Evolutionary conservation across 768 basidiomycete genomes (phyloP).

Genomic region (Paxillus involutus): DNA sequence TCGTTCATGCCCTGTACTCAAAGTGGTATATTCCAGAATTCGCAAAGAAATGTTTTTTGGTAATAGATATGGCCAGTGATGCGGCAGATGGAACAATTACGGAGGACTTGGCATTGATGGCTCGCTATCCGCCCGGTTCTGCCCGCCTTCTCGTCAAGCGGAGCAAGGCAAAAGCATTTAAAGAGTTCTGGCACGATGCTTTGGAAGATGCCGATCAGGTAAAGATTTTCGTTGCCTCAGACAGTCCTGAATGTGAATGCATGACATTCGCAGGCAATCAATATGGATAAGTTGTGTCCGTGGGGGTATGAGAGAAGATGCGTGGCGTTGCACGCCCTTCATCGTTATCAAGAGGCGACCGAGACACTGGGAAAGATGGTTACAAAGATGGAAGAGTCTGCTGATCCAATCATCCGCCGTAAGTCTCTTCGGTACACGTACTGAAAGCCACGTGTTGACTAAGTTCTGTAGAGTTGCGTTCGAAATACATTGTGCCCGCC

Average conservation of each 20-base stretch:
- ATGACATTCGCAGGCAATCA: not conserved
- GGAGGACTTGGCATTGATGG: not conserved
- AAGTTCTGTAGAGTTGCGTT: not conserved
- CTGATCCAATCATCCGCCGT: not conserved
- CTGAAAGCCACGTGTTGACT: not conserved
- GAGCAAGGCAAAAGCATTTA: conserved; percentile 3
- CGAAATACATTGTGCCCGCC: not conserved
- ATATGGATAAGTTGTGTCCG: not conserved
- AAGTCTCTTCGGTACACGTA: not conserved
- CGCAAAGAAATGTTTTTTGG: not conserved
- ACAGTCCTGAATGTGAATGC: not conserved
- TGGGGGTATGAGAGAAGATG: conserved; percentile 2
- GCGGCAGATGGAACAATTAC: not conserved
- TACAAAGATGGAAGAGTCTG: not conserved
- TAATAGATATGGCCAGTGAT: not conserved
- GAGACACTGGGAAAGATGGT: not conserved
- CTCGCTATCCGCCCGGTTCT: not conserved
- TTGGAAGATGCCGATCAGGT: conserved; percentile 9
- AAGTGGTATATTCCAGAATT: not conserved
- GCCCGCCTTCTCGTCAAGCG: conserved; percentile 8
- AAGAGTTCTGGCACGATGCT: conserved; percentile 4
- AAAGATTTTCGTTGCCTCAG: not conserved
- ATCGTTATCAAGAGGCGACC: not conserved
- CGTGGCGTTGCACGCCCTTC: conserved; percentile 3
- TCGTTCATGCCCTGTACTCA: not conserved